Conservation (phyloP, 1,284 basidiomycete species). For the Boletellus dicymbophilus region DNA sequence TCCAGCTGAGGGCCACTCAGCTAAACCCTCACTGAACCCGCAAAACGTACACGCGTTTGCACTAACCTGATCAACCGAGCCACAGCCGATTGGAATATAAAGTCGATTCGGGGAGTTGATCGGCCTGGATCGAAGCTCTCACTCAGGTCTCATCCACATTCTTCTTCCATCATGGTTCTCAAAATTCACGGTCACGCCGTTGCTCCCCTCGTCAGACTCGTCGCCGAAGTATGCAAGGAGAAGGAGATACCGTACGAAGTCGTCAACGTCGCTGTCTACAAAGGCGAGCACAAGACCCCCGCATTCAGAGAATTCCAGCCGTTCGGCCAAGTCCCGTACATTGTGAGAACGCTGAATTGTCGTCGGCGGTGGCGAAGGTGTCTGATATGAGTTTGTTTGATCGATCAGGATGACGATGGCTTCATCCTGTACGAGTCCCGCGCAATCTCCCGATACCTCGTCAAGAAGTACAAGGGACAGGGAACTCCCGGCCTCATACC, state of each 20-base stretch:
- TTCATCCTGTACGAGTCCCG: conserved; percentile 49
- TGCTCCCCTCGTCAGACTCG: conserved; percentile 24
- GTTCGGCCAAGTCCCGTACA: conserved; percentile 52
- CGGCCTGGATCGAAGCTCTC: no score
- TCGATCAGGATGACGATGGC: conserved; percentile 39
- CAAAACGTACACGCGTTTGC: no score
- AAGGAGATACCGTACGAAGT: conserved; percentile 41
- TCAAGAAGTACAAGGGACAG: conserved; percentile 41
- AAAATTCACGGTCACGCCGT: conserved; percentile 23
- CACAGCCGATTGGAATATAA: no score
- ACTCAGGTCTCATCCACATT: no score
- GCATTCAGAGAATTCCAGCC: conserved; percentile 44
- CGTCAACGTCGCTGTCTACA: conserved; percentile 36
- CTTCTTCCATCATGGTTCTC: conserved; percentile 23
- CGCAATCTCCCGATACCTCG: conserved; percentile 51
- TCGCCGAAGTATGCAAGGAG: conserved; percentile 33
- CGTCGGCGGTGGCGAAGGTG: no score
- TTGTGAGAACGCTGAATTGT: no score
- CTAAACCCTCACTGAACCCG: no score
- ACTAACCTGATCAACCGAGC: no score
- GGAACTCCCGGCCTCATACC: conserved; percentile 34
- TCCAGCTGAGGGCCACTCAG: no score
- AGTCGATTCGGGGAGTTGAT: no score
- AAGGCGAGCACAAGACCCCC: conserved; percentile 39
- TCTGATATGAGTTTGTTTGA: background rate